Conservation (phyloP, 306 rosid genomes). For the Ormosia semicastrata region DNA sequence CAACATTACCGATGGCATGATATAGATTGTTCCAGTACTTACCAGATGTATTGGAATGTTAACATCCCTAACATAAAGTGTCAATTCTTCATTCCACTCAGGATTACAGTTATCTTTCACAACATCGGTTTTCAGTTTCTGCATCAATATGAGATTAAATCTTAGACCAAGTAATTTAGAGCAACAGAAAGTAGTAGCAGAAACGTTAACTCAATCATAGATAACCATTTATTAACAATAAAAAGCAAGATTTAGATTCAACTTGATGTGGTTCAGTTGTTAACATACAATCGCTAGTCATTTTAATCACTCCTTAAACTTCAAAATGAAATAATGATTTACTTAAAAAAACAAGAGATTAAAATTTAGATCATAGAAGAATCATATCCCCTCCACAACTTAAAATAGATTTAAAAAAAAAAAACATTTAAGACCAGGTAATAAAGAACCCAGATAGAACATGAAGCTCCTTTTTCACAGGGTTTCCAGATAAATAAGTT, state of each 20-base stretch:
- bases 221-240: neutral
- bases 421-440: neutral
- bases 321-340: neutral
- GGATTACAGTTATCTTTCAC: conserved; percentile 60
- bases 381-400: neutral
- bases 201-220: neutral
- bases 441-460: neutral
- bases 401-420: neutral
- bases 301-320: neutral
- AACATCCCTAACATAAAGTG: conserved; percentile 48
- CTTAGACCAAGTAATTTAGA: neutral
- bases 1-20: neutral
- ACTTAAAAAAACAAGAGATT: neutral
- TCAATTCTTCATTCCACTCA: conserved; percentile 81
- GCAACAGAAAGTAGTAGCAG: neutral
- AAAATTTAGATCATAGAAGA: neutral
- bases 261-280: neutral
- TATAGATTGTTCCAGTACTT: conserved; percentile 9
- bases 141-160: conserved; percentile 1
- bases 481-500: neutral
- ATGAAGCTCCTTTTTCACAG: neutral
- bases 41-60: conserved; percentile 53
- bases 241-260: neutral
- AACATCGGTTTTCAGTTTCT: conserved; percentile 64
- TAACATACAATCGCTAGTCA: neutral